phyloP scores from a whole-genome alignment of 495 filamentous ascomycete genomes.

The Amorphotheca resinae region DNA sequence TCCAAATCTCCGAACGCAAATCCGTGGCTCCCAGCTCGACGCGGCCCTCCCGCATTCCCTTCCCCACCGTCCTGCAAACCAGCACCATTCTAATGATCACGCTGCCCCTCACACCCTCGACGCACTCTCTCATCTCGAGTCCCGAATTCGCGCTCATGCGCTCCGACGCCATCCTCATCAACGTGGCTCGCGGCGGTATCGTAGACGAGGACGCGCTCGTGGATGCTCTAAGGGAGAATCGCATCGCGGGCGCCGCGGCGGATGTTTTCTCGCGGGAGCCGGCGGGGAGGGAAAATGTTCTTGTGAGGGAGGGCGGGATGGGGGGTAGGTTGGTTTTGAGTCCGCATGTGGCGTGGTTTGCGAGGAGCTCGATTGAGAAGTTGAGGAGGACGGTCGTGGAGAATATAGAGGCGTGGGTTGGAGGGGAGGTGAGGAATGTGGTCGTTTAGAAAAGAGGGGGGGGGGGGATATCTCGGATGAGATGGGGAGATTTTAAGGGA shows the following conservation, averaged over 20 bases:
- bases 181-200: slow-evolving; percentile 45
- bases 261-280: slow-evolving; percentile 46
- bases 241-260: slow-evolving; percentile 38
- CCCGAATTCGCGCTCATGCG: slow-evolving; percentile 39
- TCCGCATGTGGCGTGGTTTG: slow-evolving; percentile 21
- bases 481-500: too few species aligned
- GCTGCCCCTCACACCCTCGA: slow-evolving; percentile 31
- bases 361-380: slow-evolving; percentile 15
- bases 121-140: slow-evolving; percentile 31
- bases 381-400: slow-evolving; percentile 10
- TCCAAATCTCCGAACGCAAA: slow-evolving; percentile 40
- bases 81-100: slow-evolving; percentile 38
- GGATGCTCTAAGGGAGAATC: slow-evolving; percentile 30
- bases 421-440: slow-evolving; percentile 9
- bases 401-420: slow-evolving; percentile 17
- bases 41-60: slow-evolving; percentile 24
- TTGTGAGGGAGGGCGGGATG: slow-evolving; percentile 13
- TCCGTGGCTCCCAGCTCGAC: slow-evolving; percentile 6
- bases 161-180: slow-evolving; percentile 35
- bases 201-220: slow-evolving; percentile 40
- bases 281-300: slow-evolving; percentile 18
- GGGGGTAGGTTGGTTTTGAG: slow-evolving; percentile 13
- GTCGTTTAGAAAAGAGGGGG: slow-evolving; percentile 1
- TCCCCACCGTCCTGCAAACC: slow-evolving; percentile 31
- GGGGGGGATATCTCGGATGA: too few species aligned